Evolutionary conservation across 768 basidiomycete genomes (phyloP).

Genomic region (Cantharellus anzutake): DNA sequence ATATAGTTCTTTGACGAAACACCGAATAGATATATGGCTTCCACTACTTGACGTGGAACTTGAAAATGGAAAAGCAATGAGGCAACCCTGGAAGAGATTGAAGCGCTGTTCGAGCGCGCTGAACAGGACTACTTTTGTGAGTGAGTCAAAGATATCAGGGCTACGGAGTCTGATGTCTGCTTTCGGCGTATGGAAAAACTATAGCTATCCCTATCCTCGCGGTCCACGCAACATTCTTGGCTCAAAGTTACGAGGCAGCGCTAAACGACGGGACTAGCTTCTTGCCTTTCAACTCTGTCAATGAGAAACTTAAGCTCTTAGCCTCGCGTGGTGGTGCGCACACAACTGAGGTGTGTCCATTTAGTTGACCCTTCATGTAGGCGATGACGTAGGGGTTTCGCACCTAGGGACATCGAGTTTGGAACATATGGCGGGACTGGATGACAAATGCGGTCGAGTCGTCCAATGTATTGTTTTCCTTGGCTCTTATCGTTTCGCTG

Average conservation of each 20-base stretch:
- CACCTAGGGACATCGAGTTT: constrained; percentile 45
- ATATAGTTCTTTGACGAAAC: background rate
- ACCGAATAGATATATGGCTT: constrained; percentile 5
- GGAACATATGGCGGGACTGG: constrained; percentile 59
- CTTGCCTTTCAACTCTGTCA: constrained; percentile 1
- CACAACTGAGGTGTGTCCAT: constrained; percentile 34
- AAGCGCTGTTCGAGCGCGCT: constrained; percentile 5
- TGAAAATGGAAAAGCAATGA: background rate
- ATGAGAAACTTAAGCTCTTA: constrained; percentile 11
- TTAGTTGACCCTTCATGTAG: background rate
- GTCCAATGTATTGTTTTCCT: constrained; percentile 26
- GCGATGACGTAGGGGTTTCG: background rate
- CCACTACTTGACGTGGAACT: constrained; percentile 4
- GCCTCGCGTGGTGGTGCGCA: constrained; percentile 40
- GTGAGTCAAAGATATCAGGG: background rate
- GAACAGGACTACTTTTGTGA: constrained; percentile 8
- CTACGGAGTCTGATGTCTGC: background rate
- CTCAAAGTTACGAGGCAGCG: background rate
- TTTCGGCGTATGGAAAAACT: background rate
- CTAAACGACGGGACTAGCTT: background rate
- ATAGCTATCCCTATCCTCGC: constrained; percentile 8
- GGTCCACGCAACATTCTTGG: constrained; percentile 1
- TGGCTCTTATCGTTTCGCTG: constrained; percentile 11
- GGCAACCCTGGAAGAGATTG: background rate
- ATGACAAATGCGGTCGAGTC: constrained; percentile 42